Evolutionary conservation across 2,329 filamentous ascomycete genomes (phyloP).

Genomic region (Fusarium sulawesiense): DNA sequence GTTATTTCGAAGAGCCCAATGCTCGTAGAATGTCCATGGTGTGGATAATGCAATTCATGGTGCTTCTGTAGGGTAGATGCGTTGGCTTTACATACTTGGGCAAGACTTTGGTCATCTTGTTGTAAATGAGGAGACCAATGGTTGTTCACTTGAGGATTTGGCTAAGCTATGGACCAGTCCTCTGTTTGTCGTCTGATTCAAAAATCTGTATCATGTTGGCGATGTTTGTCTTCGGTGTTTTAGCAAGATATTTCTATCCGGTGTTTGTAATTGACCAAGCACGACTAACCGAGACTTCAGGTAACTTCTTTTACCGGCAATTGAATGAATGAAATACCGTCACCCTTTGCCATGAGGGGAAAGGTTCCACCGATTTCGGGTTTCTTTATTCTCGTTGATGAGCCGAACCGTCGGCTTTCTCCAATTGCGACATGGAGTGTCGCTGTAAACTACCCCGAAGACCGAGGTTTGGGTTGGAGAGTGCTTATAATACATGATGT

Average conservation of each 20-base stretch:
- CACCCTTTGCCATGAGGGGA: constrained; percentile 5
- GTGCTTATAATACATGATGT: constrained; percentile 39
- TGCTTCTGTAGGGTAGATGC: background rate
- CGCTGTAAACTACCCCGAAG: constrained; percentile 43
- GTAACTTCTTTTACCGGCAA: background rate
- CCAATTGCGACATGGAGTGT: constrained; percentile 27
- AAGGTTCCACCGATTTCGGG: constrained; percentile 20
- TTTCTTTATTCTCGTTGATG: constrained; percentile 16
- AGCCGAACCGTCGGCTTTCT: constrained; percentile 12
- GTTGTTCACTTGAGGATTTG: too few species aligned
- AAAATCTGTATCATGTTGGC: background rate
- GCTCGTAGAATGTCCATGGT: background rate
- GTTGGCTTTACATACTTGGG: background rate
- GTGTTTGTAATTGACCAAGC: background rate
- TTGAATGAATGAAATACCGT: background rate
- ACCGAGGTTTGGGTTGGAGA: constrained; percentile 33
- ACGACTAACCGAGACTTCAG: rapidly evolving
- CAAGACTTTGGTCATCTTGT: background rate
- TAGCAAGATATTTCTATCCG: background rate
- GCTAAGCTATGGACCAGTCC: too few species aligned
- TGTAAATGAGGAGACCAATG: too few species aligned
- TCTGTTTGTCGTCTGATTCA: background rate
- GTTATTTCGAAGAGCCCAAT: too few species aligned
- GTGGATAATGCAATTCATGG: background rate
- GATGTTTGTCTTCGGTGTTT: background rate